phyloP scores from a whole-genome alignment of 2,329 filamentous ascomycete genomes.

The Phaeosphaeria sp. region DNA sequence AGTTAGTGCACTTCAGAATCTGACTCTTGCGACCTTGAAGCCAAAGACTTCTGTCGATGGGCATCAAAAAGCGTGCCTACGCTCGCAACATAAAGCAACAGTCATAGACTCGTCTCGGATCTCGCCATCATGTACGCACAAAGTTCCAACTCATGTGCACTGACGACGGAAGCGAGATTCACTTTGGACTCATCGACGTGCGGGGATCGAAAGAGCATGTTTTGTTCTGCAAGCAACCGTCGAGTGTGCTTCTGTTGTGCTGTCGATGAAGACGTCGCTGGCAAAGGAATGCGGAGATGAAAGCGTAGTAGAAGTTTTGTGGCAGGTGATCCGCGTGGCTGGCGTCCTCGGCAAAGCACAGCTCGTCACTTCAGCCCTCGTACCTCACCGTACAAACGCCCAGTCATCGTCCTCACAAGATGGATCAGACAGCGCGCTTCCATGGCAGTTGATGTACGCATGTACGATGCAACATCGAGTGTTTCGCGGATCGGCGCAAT shows the following conservation, averaged over 20 bases:
- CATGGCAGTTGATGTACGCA: not conserved
- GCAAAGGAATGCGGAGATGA: not conserved
- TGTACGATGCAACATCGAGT: not conserved
- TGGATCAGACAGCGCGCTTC: not conserved
- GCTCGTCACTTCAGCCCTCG: not conserved
- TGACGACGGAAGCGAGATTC: too few species aligned
- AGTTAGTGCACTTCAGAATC: not conserved
- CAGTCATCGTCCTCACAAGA: not conserved
- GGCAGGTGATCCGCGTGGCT: not conserved
- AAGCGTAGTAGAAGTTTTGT: not conserved
- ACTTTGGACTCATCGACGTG: too few species aligned
- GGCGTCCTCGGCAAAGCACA: not conserved
- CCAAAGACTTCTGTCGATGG: not conserved
- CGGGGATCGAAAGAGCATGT: too few species aligned
- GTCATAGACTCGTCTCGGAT: not conserved
- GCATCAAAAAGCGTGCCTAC: not conserved
- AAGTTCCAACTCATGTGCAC: not conserved
- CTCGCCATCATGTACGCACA: not conserved
- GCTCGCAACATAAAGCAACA: not conserved
- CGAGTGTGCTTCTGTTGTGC: not conserved
- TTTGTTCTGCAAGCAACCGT: not conserved
- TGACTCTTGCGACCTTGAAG: not conserved
- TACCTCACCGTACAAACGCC: not conserved
- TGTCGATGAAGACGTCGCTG: not conserved
- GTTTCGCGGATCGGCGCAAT: not conserved